A percentile compares a stretch with the other conserved stretches of the same genome.
Evolutionary conservation across 1,284 basidiomycete genomes (phyloP).

Genomic region (Golubevia sp.): DNA sequence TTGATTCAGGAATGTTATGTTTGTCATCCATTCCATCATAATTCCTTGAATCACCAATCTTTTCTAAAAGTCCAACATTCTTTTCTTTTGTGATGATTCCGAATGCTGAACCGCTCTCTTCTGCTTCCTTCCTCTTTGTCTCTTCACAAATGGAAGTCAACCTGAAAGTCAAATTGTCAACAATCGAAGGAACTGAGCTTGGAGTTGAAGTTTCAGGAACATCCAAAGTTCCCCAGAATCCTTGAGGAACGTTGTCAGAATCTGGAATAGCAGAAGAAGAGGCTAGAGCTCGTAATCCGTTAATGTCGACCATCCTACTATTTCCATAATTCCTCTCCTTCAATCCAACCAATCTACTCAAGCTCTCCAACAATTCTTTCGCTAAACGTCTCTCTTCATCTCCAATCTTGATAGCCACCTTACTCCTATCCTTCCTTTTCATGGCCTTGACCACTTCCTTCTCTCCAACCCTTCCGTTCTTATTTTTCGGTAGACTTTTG

Average conservation of each 20-base stretch:
- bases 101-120: background rate
- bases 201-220: conserved; percentile 1
- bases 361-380: conserved; percentile 23
- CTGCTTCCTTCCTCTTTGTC: conserved; percentile 14
- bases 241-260: conserved; percentile 17
- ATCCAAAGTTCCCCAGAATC: conserved; percentile 45
- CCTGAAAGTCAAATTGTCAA: conserved; percentile 30
- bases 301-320: conserved; percentile 11
- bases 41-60: conserved; percentile 19
- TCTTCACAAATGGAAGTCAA: conserved; percentile 22
- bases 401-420: conserved; percentile 5
- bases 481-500: background rate
- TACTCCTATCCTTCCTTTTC: background rate
- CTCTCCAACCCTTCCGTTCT: background rate
- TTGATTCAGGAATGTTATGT: conserved; percentile 23
- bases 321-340: conserved; percentile 15
- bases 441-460: background rate
- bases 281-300: conserved; percentile 20
- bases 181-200: conserved; percentile 5
- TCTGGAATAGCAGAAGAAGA: conserved; percentile 31
- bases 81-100: too few species aligned
- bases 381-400: conserved; percentile 30
- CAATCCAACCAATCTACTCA: conserved; percentile 21
- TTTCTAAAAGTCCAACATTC: conserved; percentile 16
- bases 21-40: conserved; percentile 24